Conservation (phyloP, 441 rosid species). For the Brassica balearica region DNA sequence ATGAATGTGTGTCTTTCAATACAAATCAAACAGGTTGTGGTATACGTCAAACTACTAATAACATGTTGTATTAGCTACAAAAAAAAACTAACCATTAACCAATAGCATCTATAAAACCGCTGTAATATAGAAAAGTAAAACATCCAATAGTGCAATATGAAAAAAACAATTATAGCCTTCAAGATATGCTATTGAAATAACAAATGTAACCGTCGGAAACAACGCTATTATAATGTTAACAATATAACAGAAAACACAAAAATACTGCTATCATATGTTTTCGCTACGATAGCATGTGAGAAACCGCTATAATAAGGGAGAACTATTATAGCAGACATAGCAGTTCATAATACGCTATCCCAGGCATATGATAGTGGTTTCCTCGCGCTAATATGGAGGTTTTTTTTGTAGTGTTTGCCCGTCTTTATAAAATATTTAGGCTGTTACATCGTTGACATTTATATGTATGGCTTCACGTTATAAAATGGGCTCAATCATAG, state of each 20-base stretch:
- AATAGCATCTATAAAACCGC: neutral
- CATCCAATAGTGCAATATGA: neutral
- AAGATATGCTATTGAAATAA: neutral
- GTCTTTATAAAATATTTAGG: too few relatives aligned
- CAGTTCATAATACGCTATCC: neutral
- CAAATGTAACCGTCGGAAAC: neutral
- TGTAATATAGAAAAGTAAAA: neutral
- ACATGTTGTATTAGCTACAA: neutral
- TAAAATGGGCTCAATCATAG: too few relatives aligned
- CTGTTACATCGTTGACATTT: too few relatives aligned
- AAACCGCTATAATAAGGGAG: neutral
- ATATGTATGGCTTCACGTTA: too few relatives aligned
- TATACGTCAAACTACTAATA: neutral
- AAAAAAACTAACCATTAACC: neutral
- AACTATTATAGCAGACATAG: neutral
- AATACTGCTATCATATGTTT: neutral
- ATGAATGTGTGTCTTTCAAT: neutral
- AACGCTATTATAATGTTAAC: neutral
- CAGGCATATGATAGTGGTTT: neutral
- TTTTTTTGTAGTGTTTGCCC: neutral
- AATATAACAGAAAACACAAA: neutral
- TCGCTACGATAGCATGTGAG: neutral
- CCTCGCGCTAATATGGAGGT: neutral
- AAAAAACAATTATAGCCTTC: neutral
- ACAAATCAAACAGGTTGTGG: neutral